Conservation (phyloP, 768 basidiomycete species). For the Agaricus sinodeliciosus region DNA sequence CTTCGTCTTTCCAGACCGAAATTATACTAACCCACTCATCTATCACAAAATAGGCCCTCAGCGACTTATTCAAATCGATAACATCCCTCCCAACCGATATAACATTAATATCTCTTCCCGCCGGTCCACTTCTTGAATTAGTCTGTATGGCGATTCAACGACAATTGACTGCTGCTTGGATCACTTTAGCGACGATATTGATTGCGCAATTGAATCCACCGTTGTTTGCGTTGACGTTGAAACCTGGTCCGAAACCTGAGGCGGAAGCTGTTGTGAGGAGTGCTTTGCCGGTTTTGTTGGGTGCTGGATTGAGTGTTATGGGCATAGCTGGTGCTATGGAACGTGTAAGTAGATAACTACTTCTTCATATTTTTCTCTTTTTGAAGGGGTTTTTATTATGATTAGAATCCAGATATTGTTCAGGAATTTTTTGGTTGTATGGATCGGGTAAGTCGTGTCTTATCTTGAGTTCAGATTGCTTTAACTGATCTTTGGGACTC, state of each 20-base stretch:
- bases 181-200: slow-evolving; percentile 75
- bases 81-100: slow-evolving; percentile 72
- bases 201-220: slow-evolving; percentile 81
- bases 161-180: slow-evolving; percentile 77
- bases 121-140: slow-evolving; percentile 75
- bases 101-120: slow-evolving; percentile 75
- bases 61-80: slow-evolving; percentile 81
- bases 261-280: slow-evolving; percentile 49
- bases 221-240: slow-evolving; percentile 38
- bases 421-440: slow-evolving; percentile 84
- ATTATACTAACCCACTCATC: not conserved
- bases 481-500: slow-evolving; percentile 16
- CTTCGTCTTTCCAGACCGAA: not conserved
- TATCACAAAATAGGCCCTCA: slow-evolving; percentile 48
- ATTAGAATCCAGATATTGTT: slow-evolving; percentile 85
- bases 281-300: slow-evolving; percentile 51
- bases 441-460: slow-evolving; percentile 49
- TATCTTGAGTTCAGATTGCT: not conserved
- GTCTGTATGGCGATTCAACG: slow-evolving; percentile 68
- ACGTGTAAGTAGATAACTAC: slow-evolving; percentile 37
- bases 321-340: slow-evolving; percentile 61
- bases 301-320: slow-evolving; percentile 48
- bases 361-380: not conserved
- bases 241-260: slow-evolving; percentile 45
- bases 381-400: not conserved